Evolutionary conservation across 345 rosid species (phyloP).

Genomic region (Anastatica hierochuntica): DNA sequence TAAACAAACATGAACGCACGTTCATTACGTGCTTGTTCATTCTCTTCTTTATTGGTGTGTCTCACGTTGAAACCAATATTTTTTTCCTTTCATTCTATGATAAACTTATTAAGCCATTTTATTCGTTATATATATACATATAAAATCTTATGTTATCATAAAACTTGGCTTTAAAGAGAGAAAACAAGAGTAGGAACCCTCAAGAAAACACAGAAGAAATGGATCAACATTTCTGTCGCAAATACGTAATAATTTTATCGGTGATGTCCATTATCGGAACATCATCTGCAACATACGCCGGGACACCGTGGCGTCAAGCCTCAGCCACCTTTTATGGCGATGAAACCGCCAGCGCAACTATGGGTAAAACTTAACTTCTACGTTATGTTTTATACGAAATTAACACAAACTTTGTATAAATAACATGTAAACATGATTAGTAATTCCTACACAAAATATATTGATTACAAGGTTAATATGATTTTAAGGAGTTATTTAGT

Average conservation of each 20-base stretch:
- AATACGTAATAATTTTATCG: conserved; percentile 14
- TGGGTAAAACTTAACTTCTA: no score
- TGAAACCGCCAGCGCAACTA: conserved; percentile 48
- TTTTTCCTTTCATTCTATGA: not conserved
- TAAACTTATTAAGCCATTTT: not conserved
- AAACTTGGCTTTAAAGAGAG: conserved; percentile 10
- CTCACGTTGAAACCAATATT: conserved; percentile 18
- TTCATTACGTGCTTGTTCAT: conserved; percentile 5
- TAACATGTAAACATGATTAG: no score
- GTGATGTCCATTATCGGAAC: conserved; percentile 11
- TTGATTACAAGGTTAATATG: no score
- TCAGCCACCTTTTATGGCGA: conserved; percentile 73
- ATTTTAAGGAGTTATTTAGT: no score
- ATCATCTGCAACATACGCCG: conserved; percentile 23
- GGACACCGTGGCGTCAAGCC: conserved; percentile 45
- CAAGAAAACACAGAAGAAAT: conserved; percentile 5
- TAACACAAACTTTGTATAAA: no score
- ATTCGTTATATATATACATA: conserved; percentile 16
- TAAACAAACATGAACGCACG: conserved; percentile 25
- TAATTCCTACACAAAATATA: no score
- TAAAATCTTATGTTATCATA: not conserved
- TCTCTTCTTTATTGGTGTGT: conserved; percentile 20
- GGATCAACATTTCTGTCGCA: conserved; percentile 14
- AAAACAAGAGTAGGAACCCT: not conserved
- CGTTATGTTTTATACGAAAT: no score